These are phyloP conservation scores for Coniella vitis DNA, from an alignment of 2,329 filamentous ascomycete genomes.

Conservation along the genomic window DNA sequence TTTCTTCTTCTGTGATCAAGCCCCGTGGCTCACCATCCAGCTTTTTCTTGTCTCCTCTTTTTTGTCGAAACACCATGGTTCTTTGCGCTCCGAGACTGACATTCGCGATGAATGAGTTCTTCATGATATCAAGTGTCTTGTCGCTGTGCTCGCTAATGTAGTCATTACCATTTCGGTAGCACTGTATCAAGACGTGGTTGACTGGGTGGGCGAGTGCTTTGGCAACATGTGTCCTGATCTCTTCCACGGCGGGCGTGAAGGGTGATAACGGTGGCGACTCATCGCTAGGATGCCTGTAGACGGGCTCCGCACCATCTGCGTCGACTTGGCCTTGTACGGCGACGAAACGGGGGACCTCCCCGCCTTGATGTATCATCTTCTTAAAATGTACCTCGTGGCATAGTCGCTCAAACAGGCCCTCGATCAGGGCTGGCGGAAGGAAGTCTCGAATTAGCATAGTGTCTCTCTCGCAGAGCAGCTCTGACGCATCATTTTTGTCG, in stretches of 20 bases:
- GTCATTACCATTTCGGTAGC: conserved; percentile 83
- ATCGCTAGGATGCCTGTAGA: conserved; percentile 94
- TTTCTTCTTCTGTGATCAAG: not conserved
- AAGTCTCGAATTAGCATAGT: conserved; percentile 67
- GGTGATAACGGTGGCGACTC: conserved; percentile 70
- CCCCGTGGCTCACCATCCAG: not conserved
- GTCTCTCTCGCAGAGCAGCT: conserved; percentile 70
- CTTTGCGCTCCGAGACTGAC: conserved; percentile 88
- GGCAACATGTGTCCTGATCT: conserved; percentile 64
- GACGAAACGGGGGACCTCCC: conserved; percentile 84
- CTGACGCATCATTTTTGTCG: conserved; percentile 27
- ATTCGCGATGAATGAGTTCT: conserved; percentile 79
- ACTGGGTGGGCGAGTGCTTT: conserved; percentile 67
- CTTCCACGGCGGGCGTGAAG: conserved; percentile 67
- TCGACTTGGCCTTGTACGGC: conserved; percentile 74
- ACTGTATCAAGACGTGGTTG: conserved; percentile 89
- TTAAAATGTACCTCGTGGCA: conserved; percentile 78
- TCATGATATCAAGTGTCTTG: conserved; percentile 87
- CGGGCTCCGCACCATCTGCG: conserved; percentile 66
- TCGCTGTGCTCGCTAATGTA: conserved; percentile 96
- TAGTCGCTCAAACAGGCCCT: conserved; percentile 61
- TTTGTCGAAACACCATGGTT: conserved; percentile 83
- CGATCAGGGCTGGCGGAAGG: conserved; percentile 49
- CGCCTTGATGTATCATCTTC: conserved; percentile 85
- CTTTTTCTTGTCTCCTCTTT: conserved; percentile 49